These are phyloP conservation scores for Monilinia aucupariae DNA, from an alignment of 2,329 filamentous ascomycete species.

Conservation along the genomic window DNA sequence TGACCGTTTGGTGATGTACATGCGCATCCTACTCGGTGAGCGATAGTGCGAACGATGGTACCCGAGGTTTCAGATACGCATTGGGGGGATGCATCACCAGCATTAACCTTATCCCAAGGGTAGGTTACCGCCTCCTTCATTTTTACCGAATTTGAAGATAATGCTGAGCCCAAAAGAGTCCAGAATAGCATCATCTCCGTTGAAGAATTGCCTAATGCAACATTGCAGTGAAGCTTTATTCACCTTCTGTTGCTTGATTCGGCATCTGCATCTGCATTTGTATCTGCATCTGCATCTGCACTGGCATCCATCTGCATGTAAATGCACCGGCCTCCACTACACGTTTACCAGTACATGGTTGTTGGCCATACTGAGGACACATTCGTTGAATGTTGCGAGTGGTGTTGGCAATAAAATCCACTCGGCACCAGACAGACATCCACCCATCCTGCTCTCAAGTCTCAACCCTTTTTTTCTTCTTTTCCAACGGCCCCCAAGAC, in stretches of 20 bases:
- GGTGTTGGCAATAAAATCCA: background rate
- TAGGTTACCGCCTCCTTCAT: background rate
- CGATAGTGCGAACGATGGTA: background rate
- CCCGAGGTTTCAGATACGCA: background rate
- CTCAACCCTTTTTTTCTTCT: background rate
- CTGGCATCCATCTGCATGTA: constrained; percentile 11
- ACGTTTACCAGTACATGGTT: background rate
- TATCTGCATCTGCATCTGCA: background rate
- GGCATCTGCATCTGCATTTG: background rate
- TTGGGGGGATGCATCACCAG: too few relatives aligned
- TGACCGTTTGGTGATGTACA: background rate
- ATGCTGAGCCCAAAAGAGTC: background rate
- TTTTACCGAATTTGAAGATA: constrained; percentile 7
- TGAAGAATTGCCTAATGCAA: constrained; percentile 13
- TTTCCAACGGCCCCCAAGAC: background rate
- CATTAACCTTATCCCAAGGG: background rate
- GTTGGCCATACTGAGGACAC: too few relatives aligned
- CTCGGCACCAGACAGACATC: background rate
- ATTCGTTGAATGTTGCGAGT: background rate
- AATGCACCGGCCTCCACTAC: background rate
- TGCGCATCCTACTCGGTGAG: background rate
- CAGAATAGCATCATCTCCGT: constrained; percentile 1
- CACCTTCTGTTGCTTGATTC: too few relatives aligned
- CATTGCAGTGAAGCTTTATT: background rate
- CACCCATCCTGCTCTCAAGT: background rate